Percentiles rank a stretch among this genome's conserved stretches.
phyloP scores from a whole-genome alignment of 148 eudicot genomes.

The Rhododendron ovatum region DNA sequence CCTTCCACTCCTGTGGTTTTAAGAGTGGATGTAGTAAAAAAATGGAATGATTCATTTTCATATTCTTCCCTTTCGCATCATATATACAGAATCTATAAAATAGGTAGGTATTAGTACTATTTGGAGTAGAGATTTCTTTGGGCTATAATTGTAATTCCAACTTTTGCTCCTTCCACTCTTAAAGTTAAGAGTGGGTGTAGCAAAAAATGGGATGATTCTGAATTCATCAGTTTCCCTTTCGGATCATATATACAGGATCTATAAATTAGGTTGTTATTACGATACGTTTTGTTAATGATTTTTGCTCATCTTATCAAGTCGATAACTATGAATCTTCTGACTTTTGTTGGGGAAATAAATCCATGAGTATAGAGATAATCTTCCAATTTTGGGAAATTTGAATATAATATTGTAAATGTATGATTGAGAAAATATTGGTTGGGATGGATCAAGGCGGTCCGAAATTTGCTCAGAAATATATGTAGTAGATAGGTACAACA shows the following conservation, averaged over 20 bases:
- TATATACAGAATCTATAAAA: background rate
- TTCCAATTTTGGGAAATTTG: background rate
- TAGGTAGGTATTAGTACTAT: background rate
- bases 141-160: background rate
- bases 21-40: constrained; percentile 13
- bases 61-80: background rate
- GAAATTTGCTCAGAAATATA: background rate
- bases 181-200: background rate
- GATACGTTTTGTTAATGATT: background rate
- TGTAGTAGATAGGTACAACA: no score
- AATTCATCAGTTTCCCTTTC: background rate
- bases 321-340: background rate
- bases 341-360: background rate
- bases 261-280: background rate
- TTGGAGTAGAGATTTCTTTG: background rate
- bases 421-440: background rate
- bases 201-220: constrained; percentile 5
- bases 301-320: no score
- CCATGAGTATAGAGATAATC: background rate
- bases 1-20: background rate
- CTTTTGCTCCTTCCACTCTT: constrained; percentile 4
- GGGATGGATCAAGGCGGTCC: background rate
- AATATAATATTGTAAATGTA: background rate
- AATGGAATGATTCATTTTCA: background rate
- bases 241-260: background rate